Percentiles rank a stretch among this genome's conserved stretches.
These are phyloP conservation scores for Lichtheimia ornata DNA, from an alignment of 371 early-diverging fungal genomes.

Conservation along the genomic window DNA sequence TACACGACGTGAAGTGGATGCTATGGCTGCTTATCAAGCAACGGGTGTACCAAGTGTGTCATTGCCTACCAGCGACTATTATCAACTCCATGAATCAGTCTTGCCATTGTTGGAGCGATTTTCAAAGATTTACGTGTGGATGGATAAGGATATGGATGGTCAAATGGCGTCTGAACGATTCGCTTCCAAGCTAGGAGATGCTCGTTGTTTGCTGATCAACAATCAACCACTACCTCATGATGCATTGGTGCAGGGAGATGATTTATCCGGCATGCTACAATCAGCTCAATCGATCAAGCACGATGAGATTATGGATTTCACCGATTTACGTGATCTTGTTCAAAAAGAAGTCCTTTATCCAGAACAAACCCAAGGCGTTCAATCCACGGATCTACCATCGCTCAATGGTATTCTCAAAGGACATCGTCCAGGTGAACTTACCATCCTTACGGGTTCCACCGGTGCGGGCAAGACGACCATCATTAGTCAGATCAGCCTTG, in stretches of 20 bases:
- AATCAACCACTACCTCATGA: slow-evolving; percentile 43
- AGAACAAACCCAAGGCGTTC: slow-evolving; percentile 66
- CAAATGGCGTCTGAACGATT: slow-evolving; percentile 61
- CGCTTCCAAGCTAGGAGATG: slow-evolving; percentile 65
- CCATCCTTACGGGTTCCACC: slow-evolving; percentile 76
- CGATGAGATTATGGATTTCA: slow-evolving; percentile 68
- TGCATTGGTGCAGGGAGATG: slow-evolving; percentile 31
- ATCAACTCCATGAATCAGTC: slow-evolving; percentile 66
- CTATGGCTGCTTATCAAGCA: slow-evolving; percentile 71
- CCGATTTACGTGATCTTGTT: slow-evolving; percentile 62
- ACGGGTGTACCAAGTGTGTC: slow-evolving; percentile 65
- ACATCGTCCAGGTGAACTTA: slow-evolving; percentile 74
- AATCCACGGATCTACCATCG: slow-evolving; percentile 58
- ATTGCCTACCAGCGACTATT: slow-evolving; percentile 47
- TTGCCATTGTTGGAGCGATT: slow-evolving; percentile 67
- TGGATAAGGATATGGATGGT: slow-evolving; percentile 72
- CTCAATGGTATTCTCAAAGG: slow-evolving; percentile 72
- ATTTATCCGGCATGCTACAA: slow-evolving; percentile 36
- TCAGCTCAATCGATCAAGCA: slow-evolving; percentile 55
- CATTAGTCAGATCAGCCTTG: slow-evolving; percentile 73
- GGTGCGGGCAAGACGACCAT: slow-evolving; percentile 81
- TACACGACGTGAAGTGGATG: slow-evolving; percentile 66
- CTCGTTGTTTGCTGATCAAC: slow-evolving; percentile 57
- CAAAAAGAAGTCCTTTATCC: slow-evolving; percentile 71
- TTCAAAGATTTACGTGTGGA: slow-evolving; percentile 66